These are phyloP conservation scores for Acrocalymma vagum DNA, from an alignment of 2,329 filamentous ascomycete species.

Conservation along the genomic window DNA sequence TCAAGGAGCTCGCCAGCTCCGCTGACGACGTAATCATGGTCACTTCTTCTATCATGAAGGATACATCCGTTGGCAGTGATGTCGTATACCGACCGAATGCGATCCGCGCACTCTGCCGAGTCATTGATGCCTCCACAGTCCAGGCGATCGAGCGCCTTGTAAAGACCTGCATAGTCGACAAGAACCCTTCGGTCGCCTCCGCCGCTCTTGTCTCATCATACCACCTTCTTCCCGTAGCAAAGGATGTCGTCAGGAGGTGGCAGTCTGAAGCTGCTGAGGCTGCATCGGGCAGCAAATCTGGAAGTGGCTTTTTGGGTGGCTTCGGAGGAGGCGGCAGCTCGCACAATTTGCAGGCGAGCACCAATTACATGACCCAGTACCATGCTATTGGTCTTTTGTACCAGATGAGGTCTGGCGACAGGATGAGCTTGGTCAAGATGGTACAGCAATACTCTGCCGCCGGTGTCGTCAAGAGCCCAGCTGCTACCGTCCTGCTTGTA, in stretches of 20 bases:
- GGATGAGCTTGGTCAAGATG: constrained; percentile 99
- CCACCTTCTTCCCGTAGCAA: constrained; percentile 94
- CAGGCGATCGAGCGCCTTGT: constrained; percentile 98
- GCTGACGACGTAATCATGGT: constrained; percentile 99
- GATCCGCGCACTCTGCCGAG: constrained; percentile 92
- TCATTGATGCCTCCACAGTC: constrained; percentile 93
- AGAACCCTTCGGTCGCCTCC: constrained; percentile 96
- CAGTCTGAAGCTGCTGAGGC: constrained; percentile 98
- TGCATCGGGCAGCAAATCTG: constrained; percentile 87
- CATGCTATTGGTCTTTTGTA: constrained; percentile 97
- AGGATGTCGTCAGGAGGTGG: constrained; percentile 95
- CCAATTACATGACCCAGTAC: constrained; percentile 98
- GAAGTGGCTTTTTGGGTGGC: constrained; percentile 87
- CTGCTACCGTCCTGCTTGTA: constrained; percentile 91
- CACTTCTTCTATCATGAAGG: constrained; percentile 99
- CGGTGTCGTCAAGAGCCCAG: constrained; percentile 93
- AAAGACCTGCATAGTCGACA: constrained; percentile 99
- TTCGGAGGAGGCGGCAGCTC: constrained; percentile 84
- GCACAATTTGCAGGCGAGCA: constrained; percentile 73
- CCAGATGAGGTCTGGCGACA: constrained; percentile 96
- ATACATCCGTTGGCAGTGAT: constrained; percentile 94
- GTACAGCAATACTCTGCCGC: constrained; percentile 97
- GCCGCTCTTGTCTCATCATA: constrained; percentile 97
- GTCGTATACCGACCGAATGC: constrained; percentile 86
- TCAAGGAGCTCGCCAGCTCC: constrained; percentile 95